These are phyloP conservation scores for Nectriaceae sp. DNA, from an alignment of 2,329 filamentous ascomycete genomes.

Conservation along the genomic window DNA sequence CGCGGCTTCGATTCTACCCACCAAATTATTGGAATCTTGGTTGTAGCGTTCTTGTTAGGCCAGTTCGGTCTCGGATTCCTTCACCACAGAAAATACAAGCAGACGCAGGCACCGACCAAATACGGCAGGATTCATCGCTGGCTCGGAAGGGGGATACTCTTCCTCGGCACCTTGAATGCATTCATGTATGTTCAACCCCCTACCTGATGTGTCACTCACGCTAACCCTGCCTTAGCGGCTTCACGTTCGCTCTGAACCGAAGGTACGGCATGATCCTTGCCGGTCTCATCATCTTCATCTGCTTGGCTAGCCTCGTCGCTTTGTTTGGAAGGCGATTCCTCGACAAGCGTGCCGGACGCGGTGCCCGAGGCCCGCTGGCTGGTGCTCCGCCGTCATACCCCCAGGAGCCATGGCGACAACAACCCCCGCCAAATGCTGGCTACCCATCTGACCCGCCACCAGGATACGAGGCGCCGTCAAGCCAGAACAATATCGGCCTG, in stretches of 20 bases:
- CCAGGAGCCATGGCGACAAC: slow-evolving; percentile 33
- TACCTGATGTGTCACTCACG: background rate
- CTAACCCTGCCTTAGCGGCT: slow-evolving; percentile 45
- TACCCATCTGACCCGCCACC: slow-evolving; percentile 33
- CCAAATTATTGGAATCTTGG: slow-evolving; percentile 59
- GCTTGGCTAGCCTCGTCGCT: slow-evolving; percentile 42
- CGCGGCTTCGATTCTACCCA: slow-evolving; percentile 54
- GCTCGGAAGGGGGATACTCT: slow-evolving; percentile 56
- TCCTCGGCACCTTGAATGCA: slow-evolving; percentile 56
- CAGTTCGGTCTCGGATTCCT: slow-evolving; percentile 58
- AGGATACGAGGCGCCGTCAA: slow-evolving; percentile 36
- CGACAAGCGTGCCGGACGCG: slow-evolving; percentile 23
- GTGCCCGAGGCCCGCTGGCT: slow-evolving; percentile 11
- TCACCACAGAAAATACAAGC: slow-evolving; percentile 56
- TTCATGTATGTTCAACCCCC: slow-evolving; percentile 50
- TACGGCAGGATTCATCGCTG: slow-evolving; percentile 58
- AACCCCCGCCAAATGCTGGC: slow-evolving; percentile 16
- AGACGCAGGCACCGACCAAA: slow-evolving; percentile 50
- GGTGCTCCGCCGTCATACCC: slow-evolving; percentile 26
- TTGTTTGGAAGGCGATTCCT: slow-evolving; percentile 33
- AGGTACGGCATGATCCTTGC: slow-evolving; percentile 50
- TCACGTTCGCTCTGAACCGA: slow-evolving; percentile 55
- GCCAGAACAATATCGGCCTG: slow-evolving; percentile 29
- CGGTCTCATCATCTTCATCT: slow-evolving; percentile 45
- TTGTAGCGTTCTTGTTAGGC: slow-evolving; percentile 51